phyloP scores from a whole-genome alignment of 345 rosid species.

The Eucalyptus decipiens region DNA sequence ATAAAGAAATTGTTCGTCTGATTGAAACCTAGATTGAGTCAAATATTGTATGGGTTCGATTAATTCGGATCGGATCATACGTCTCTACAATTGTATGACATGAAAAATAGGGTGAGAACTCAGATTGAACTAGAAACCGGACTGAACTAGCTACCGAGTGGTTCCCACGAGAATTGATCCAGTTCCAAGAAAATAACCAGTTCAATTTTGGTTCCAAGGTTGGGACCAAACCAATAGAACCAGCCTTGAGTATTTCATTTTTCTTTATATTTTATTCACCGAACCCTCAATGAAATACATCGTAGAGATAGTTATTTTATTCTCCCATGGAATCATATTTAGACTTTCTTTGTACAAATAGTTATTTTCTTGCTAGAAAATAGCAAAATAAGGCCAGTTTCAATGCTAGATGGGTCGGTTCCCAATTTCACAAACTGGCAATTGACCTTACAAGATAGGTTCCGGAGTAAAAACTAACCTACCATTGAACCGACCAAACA shows the following conservation, averaged over 20 bases:
- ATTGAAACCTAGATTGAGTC: not conserved
- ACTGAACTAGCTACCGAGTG: fast-evolving
- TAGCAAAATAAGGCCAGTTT: fast-evolving
- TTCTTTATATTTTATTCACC: too few relatives aligned
- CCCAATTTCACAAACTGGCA: too few relatives aligned
- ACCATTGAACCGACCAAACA: not conserved
- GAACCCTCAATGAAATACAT: fast-evolving
- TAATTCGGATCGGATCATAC: too few relatives aligned
- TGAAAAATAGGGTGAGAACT: not conserved
- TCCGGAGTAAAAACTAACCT: fast-evolving
- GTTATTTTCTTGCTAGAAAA: too few relatives aligned
- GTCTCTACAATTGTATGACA: not conserved
- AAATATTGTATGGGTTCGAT: not conserved
- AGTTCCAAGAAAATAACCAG: too few relatives aligned
- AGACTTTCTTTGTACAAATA: too few relatives aligned
- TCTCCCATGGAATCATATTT: too few relatives aligned
- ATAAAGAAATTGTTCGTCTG: too few relatives aligned
- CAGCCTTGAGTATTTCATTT: too few relatives aligned
- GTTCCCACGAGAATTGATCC: not conserved
- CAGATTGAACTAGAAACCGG: fast-evolving
- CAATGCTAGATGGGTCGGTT: fast-evolving
- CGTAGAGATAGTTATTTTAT: too few relatives aligned
- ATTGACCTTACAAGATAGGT: fast-evolving
- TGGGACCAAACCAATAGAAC: not conserved
- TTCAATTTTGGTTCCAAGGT: too few relatives aligned